Evolutionary conservation across 495 filamentous ascomycete species (phyloP).

Genomic region (Lophiostoma macrostomum): DNA sequence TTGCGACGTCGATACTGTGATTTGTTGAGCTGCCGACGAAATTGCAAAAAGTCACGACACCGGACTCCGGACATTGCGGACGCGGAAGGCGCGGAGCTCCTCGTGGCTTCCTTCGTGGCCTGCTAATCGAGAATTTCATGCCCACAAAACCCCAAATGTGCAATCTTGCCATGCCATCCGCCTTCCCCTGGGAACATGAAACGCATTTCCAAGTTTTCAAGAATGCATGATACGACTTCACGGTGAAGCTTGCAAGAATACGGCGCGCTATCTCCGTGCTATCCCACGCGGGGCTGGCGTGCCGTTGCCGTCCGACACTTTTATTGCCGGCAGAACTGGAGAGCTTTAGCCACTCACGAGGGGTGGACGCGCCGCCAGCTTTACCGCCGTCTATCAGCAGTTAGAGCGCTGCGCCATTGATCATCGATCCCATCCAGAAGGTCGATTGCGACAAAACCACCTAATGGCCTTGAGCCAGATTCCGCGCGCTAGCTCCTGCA

Average conservation of each 20-base stretch:
- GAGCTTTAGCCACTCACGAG: constrained; percentile 12
- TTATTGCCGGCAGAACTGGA: constrained; percentile 19
- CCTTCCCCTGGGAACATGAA: no score
- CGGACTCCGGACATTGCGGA: no score
- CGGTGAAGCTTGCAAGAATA: neutral
- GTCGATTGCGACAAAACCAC: constrained; percentile 5
- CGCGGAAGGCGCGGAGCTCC: no score
- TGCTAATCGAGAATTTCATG: no score
- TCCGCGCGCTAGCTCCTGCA: neutral
- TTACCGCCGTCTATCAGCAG: constrained; percentile 12
- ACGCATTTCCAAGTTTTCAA: no score
- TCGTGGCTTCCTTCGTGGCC: no score
- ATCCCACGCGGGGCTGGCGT: constrained; percentile 1
- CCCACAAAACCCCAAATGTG: no score
- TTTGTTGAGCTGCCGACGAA: no score
- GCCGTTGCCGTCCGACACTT: constrained; percentile 12
- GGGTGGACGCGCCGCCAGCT: neutral
- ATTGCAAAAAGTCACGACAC: no score
- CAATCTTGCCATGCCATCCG: no score
- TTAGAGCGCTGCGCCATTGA: neutral
- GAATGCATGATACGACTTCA: neutral
- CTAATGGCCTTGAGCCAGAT: neutral
- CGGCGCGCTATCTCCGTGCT: neutral
- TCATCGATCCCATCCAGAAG: constrained; percentile 10
- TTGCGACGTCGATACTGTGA: no score